A percentile compares a stretch with the other conserved stretches of the same genome.
Conservation (phyloP, 139 green algal species). For the Chlorella vulgaris region DNA sequence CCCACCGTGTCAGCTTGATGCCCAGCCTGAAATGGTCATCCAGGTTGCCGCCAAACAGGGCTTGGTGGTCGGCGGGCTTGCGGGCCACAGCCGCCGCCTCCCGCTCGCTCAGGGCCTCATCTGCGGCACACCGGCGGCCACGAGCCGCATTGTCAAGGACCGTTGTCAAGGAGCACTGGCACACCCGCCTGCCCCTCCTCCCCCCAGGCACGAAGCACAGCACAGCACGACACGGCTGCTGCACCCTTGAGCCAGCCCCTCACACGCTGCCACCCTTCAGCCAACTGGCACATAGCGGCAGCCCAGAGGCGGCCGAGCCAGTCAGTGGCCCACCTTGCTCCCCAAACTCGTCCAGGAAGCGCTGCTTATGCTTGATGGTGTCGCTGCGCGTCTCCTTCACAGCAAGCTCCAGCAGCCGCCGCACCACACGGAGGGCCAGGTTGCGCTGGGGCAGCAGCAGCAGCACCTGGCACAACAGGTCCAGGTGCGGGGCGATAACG, state of each 20-base stretch:
- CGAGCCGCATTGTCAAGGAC: too few relatives aligned
- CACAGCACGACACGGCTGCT: too few relatives aligned
- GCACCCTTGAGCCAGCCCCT: too few relatives aligned
- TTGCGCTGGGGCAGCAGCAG: constrained; percentile 90
- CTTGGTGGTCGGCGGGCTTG: constrained; percentile 83
- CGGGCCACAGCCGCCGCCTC: constrained; percentile 27
- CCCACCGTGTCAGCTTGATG: constrained; percentile 87
- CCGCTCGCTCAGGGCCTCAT: constrained; percentile 11
- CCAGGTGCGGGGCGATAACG: too few relatives aligned
- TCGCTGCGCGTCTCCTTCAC: constrained; percentile 79
- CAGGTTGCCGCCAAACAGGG: constrained; percentile 88
- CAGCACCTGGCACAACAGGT: constrained; percentile 65
- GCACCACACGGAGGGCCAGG: constrained; percentile 67
- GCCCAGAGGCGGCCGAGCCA: too few relatives aligned
- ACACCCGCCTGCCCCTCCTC: background rate
- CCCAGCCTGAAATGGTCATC: constrained; percentile 97
- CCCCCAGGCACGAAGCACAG: background rate
- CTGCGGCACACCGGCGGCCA: background rate
- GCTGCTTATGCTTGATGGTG: constrained; percentile 78
- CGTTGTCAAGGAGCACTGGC: too few relatives aligned
- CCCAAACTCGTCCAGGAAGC: constrained; percentile 88
- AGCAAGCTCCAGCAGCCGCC: constrained; percentile 75
- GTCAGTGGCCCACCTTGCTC: constrained; percentile 31
- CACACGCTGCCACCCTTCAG: background rate
- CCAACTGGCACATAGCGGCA: too few relatives aligned